These are phyloP conservation scores for Calonectria hongkongensis DNA, from an alignment of 2,329 filamentous ascomycete species.

Conservation along the genomic window DNA sequence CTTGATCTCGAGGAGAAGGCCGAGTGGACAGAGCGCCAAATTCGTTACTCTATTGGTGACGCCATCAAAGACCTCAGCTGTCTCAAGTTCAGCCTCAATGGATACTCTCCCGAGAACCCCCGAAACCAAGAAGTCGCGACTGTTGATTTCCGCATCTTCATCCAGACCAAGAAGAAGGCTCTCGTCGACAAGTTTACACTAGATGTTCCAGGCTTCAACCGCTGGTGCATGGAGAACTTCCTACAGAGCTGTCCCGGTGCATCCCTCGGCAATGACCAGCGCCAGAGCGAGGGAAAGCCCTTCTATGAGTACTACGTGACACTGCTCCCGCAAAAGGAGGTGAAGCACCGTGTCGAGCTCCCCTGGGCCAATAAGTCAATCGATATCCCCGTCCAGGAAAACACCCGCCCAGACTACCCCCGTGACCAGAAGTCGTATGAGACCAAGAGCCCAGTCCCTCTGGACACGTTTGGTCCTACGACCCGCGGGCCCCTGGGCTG, in stretches of 20 bases:
- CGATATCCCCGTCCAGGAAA: conserved; percentile 46
- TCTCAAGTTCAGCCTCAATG: conserved; percentile 59
- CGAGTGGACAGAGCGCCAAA: conserved; percentile 42
- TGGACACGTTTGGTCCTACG: conserved; percentile 49
- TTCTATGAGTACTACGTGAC: conserved; percentile 49
- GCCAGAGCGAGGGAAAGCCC: conserved; percentile 58
- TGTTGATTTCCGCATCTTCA: conserved; percentile 66
- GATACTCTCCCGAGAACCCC: conserved; percentile 61
- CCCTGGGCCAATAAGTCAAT: conserved; percentile 45
- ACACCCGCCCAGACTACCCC: conserved; percentile 49
- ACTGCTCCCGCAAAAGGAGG: conserved; percentile 51
- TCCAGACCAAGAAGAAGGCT: conserved; percentile 61
- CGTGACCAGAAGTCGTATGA: conserved; percentile 53
- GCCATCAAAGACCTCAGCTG: conserved; percentile 56
- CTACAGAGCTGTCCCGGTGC: conserved; percentile 66
- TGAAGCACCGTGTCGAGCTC: conserved; percentile 49
- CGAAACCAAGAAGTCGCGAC: conserved; percentile 66
- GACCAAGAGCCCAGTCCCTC: conserved; percentile 45
- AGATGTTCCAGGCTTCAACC: conserved; percentile 42
- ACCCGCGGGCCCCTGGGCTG: conserved; percentile 53
- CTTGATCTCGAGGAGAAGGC: conserved; percentile 64
- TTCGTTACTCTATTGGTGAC: conserved; percentile 44
- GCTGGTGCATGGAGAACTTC: conserved; percentile 58
- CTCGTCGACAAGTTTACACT: conserved; percentile 42
- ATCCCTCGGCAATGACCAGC: conserved; percentile 61